These are phyloP conservation scores for Acanthamoeba triangularis DNA, from an alignment of 208 protist species.

Conservation along the genomic window DNA sequence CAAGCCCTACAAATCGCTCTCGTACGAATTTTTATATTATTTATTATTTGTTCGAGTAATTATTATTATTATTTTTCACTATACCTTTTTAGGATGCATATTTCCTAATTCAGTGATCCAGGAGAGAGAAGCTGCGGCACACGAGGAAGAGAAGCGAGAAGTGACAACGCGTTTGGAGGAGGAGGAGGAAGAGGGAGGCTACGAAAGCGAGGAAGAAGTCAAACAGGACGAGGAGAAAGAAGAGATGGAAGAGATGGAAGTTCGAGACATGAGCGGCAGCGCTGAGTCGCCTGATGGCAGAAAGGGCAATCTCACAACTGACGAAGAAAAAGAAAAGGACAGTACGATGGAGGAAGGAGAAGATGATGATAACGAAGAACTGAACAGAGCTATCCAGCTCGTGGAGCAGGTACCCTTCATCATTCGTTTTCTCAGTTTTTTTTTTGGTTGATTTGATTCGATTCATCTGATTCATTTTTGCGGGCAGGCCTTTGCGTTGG, in stretches of 20 bases:
- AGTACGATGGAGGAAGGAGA: not conserved
- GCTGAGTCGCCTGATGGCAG: too few relatives aligned
- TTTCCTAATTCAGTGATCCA: too few relatives aligned
- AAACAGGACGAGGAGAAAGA: not conserved
- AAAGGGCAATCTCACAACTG: too few relatives aligned
- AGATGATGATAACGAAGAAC: not conserved
- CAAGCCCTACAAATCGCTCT: not conserved
- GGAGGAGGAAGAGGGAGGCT: not conserved
- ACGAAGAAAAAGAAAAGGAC: not conserved
- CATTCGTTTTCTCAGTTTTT: too few relatives aligned
- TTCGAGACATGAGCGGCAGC: not conserved
- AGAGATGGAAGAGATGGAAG: not conserved
- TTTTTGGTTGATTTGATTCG: too few relatives aligned
- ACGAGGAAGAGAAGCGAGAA: not conserved
- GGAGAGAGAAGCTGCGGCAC: too few relatives aligned
- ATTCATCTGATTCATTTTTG: not conserved
- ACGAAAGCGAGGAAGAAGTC: not conserved
- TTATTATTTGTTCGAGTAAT: too few relatives aligned
- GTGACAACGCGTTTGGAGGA: not conserved
- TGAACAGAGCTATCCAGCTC: not conserved
- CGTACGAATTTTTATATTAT: too few relatives aligned
- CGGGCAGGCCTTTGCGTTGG: not conserved
- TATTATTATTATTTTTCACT: too few relatives aligned
- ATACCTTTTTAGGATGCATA: too few relatives aligned
- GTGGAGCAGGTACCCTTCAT: not conserved